These are phyloP conservation scores for Diaporthe nobilis DNA, from an alignment of 2,329 filamentous ascomycete species.

Conservation along the genomic window DNA sequence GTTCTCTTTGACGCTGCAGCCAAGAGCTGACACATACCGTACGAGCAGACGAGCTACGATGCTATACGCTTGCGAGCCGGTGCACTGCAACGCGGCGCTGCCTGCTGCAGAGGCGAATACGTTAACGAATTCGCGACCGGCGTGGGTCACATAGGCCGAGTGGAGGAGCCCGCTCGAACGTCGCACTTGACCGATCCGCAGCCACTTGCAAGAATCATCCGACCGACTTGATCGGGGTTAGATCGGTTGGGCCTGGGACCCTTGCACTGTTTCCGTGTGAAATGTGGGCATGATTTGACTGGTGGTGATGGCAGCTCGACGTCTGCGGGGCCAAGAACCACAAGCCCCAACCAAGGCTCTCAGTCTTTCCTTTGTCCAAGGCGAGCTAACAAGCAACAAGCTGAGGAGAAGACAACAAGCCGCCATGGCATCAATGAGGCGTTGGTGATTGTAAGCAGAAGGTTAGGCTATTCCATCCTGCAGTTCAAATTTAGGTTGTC, in stretches of 20 bases:
- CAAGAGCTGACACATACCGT: constrained; percentile 11
- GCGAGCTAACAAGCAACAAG: not conserved
- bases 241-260: constrained; percentile 29
- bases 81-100: constrained; percentile 5
- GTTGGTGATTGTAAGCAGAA: not conserved
- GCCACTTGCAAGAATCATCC: constrained; percentile 26
- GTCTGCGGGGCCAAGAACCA: constrained; percentile 23
- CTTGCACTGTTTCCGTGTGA: constrained; percentile 22
- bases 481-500: not conserved
- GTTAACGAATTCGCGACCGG: constrained; percentile 25
- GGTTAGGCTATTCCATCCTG: not conserved
- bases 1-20: constrained; percentile 16
- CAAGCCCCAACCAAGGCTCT: not conserved
- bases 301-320: constrained; percentile 32
- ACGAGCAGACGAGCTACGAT: not conserved
- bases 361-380: not conserved
- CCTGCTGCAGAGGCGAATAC: constrained; percentile 19
- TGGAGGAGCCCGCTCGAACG: constrained; percentile 16
- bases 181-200: constrained; percentile 28
- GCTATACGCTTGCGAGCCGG: constrained; percentile 1
- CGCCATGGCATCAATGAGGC: not conserved
- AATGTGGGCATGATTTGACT: constrained; percentile 21
- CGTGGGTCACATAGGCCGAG: constrained; percentile 3
- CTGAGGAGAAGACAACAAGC: not conserved
- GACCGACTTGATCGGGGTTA: constrained; percentile 26